phyloP scores from a whole-genome alignment of 768 basidiomycete species.

The Boletus bicolor region DNA sequence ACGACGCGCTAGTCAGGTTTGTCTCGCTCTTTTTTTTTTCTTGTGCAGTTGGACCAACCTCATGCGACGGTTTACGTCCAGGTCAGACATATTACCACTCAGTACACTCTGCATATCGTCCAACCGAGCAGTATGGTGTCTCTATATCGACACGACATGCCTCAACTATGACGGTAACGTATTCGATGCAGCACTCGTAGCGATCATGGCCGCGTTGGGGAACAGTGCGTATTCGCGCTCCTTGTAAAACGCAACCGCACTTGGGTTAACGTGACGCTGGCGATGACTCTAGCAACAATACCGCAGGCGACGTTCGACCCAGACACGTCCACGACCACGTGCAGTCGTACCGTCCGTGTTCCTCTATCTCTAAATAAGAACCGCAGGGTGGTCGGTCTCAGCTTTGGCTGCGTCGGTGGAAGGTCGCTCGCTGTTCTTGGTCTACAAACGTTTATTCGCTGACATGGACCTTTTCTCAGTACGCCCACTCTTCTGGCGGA shows the following conservation, averaged over 20 bases:
- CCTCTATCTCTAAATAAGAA: conserved; percentile 44
- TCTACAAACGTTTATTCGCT: background rate
- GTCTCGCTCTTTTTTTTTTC: conserved; percentile 15
- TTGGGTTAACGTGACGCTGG: background rate
- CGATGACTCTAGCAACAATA: conserved; percentile 48
- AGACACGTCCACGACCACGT: conserved; percentile 59
- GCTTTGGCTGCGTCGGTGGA: conserved; percentile 25
- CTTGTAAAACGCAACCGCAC: conserved; percentile 38
- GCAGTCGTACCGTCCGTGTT: conserved; percentile 47
- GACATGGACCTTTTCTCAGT: conserved; percentile 6
- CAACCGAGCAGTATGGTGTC: conserved; percentile 81
- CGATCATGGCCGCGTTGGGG: conserved; percentile 81
- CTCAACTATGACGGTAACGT: conserved; percentile 98
- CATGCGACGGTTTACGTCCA: conserved; percentile 26
- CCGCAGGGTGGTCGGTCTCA: conserved; percentile 20
- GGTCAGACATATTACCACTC: conserved; percentile 64
- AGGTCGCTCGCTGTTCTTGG: conserved; percentile 7
- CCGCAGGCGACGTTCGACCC: conserved; percentile 72
- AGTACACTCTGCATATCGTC: conserved; percentile 75
- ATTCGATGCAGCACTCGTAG: conserved; percentile 86
- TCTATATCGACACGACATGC: conserved; percentile 94
- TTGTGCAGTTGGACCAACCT: background rate
- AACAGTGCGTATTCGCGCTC: conserved; percentile 59
- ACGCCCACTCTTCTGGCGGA: conserved; percentile 66
- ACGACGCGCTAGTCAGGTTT: conserved; percentile 73